Conservation (phyloP, 306 rosid species). For the Carpinus fangiana region DNA sequence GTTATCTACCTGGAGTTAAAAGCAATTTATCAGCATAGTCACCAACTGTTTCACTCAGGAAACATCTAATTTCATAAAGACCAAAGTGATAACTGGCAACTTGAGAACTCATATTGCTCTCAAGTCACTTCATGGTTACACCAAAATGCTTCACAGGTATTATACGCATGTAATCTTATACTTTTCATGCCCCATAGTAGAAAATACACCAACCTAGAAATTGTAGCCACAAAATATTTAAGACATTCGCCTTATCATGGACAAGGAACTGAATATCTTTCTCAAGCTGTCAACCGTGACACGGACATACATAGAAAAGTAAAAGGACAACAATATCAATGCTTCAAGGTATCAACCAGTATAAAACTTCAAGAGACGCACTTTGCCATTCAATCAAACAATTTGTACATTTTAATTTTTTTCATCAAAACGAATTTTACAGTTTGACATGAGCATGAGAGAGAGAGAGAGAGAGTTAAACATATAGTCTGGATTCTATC, state of each 20-base stretch:
- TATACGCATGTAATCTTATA: not conserved
- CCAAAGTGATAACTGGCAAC: not conserved
- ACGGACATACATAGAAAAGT: not conserved
- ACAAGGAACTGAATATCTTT: not conserved
- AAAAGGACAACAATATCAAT: too few species aligned
- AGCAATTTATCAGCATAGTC: constrained; percentile 23
- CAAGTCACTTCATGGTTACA: not conserved
- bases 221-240: not conserved
- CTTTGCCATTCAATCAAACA: not conserved
- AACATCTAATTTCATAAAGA: constrained; percentile 4
- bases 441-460: too few species aligned
- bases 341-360: not conserved
- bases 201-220: not conserved
- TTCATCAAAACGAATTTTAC: too few species aligned
- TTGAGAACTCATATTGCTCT: not conserved
- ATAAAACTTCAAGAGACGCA: not conserved
- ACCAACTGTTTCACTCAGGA: constrained; percentile 20
- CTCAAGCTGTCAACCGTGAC: not conserved
- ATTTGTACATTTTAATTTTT: not conserved
- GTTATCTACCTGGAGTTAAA: constrained; percentile 69
- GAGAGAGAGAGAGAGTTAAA: too few species aligned
- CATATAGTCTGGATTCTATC: not conserved
- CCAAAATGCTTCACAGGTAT: not conserved
- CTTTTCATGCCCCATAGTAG: not conserved
- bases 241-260: not conserved